phyloP scores from a whole-genome alignment of 1,139 yeast genomes.

The Hemisphaericaspora xylofermentans region DNA sequence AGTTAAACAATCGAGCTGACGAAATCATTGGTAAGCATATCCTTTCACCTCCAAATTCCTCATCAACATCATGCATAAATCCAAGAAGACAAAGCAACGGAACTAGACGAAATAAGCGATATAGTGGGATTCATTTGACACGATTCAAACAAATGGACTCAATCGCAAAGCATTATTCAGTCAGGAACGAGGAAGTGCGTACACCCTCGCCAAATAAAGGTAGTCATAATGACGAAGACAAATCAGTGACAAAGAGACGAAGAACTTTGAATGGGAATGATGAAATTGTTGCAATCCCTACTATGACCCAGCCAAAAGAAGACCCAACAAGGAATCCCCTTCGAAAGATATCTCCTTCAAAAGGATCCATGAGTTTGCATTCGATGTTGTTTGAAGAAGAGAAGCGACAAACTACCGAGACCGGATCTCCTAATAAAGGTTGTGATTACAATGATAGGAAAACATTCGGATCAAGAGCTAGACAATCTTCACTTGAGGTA shows the following conservation, averaged over 20 bases:
- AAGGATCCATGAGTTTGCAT: slow-evolving; percentile 40
- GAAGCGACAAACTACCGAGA: slow-evolving; percentile 15
- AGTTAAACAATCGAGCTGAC: slow-evolving; percentile 36
- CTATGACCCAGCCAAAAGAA: slow-evolving; percentile 10
- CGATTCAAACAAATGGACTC: slow-evolving; percentile 43
- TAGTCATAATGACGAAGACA: slow-evolving; percentile 1
- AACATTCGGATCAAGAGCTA: slow-evolving; percentile 23
- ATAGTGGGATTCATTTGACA: slow-evolving; percentile 33
- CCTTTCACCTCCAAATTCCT: slow-evolving; percentile 11
- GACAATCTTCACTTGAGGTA: slow-evolving; percentile 33
- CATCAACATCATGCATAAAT: slow-evolving; percentile 5
- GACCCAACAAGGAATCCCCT: slow-evolving; percentile 21
- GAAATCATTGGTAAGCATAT: slow-evolving; percentile 24
- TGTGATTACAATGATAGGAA: slow-evolving; percentile 15
- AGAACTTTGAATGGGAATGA: slow-evolving; percentile 37
- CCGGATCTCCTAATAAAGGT: slow-evolving; percentile 17
- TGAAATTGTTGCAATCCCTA: slow-evolving; percentile 19
- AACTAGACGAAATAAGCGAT: slow-evolving; percentile 26
- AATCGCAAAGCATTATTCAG: slow-evolving; percentile 41
- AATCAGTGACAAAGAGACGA: slow-evolving; percentile 29
- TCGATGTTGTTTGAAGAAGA: slow-evolving; percentile 23
- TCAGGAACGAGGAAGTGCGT: slow-evolving; percentile 10
- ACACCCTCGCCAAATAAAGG: background rate
- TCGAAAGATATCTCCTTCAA: slow-evolving; percentile 38
- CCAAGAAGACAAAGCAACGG: slow-evolving; percentile 2